Base-by-base conservation (phyloP, 1,284 basidiomycete genomes). In the Fomes fomentarius region DNA sequence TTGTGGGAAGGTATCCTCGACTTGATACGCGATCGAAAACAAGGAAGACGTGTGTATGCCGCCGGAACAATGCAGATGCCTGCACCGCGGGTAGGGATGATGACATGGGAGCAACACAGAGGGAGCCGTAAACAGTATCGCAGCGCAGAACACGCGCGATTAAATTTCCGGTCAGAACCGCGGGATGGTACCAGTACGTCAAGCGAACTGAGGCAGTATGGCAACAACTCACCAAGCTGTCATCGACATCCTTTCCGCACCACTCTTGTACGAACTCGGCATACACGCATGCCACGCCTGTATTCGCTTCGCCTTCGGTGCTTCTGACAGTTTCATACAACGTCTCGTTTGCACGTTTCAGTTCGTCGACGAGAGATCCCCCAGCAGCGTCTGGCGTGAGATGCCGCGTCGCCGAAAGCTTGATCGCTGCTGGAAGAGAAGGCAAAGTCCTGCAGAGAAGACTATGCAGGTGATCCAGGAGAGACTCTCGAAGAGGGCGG, bases 341-440 rank as follows among this genome's bases (percentile, higher is more conserved):
- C 56, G 75, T 78, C 59, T 87, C 84, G 63, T 87, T 89, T 8
- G 87, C 85, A 10, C 55, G 62, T 57, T 74, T 74, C 31, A 91
- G 67, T 14, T 74, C 80, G 17, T 87, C 83, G 12, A 89, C 77
- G 11, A 89, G 67, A 6, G 67, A 76, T 61, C 75, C 76, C 7
- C 75, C 77, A 19, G 73, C 67, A 56, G 72, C 67, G 52, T 71
- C 74, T 50, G 70, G 63, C 10, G 65, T 63, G 37, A 85, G 68
- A 48, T 68, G 66, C 41, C 82, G 75, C 33, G 75, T 76, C 4
- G 84, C 84, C 31, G 77, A 72, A 56, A 90, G 65, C 55, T 74
- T 76, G 47, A 85, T 75, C 6, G 80, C 82, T 47, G 73, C 70
- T 48, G 82, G 76, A 58, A 84, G 74, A 15, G 70, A 63, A 31